These are phyloP conservation scores for Ustilago bromivora DNA, from an alignment of 1,284 basidiomycete species.

Conservation along the genomic window DNA sequence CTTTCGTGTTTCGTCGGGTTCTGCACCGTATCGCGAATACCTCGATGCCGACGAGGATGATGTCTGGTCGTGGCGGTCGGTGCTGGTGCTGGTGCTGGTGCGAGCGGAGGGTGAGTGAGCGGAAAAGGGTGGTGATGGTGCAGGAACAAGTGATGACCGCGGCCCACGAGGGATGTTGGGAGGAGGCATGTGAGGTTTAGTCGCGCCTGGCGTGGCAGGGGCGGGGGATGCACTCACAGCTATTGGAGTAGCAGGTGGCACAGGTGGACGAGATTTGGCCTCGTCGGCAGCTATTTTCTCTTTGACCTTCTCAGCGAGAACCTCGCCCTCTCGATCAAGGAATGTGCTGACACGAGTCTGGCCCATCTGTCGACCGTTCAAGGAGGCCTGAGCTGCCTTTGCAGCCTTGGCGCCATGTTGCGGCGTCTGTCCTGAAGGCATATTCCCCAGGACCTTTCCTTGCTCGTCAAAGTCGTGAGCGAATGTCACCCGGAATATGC, in stretches of 20 bases:
- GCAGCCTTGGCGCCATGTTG: conserved; percentile 55
- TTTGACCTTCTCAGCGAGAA: conserved; percentile 31
- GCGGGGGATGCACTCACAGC: conserved; percentile 17
- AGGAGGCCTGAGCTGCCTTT: conserved; percentile 25
- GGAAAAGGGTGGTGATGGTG: conserved; percentile 2
- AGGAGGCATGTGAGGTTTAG: conserved; percentile 37
- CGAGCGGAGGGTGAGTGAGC: conserved; percentile 16
- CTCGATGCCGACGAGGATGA: neutral
- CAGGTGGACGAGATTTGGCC: conserved; percentile 24
- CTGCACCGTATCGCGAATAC: conserved; percentile 7
- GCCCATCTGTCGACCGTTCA: conserved; percentile 42
- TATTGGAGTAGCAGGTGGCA: neutral
- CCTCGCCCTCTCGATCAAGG: conserved; percentile 40
- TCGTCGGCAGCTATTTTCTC: conserved; percentile 26
- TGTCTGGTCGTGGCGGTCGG: conserved; percentile 10
- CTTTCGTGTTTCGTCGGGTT: conserved; percentile 12
- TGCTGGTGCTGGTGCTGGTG: neutral
- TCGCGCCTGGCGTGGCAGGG: conserved; percentile 20
- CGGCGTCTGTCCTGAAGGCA: conserved; percentile 9
- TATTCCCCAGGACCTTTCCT: conserved; percentile 20
- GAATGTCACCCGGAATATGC: conserved; percentile 83
- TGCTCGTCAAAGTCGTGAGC: conserved; percentile 67
- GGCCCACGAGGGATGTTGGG: conserved; percentile 30
- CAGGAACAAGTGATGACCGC: conserved; percentile 10
- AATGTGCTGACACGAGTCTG: conserved; percentile 18